A percentile compares a stretch with the other conserved stretches of the same genome.
Conservation (phyloP, 257 asterid species). For the Solanum virginianum region DNA sequence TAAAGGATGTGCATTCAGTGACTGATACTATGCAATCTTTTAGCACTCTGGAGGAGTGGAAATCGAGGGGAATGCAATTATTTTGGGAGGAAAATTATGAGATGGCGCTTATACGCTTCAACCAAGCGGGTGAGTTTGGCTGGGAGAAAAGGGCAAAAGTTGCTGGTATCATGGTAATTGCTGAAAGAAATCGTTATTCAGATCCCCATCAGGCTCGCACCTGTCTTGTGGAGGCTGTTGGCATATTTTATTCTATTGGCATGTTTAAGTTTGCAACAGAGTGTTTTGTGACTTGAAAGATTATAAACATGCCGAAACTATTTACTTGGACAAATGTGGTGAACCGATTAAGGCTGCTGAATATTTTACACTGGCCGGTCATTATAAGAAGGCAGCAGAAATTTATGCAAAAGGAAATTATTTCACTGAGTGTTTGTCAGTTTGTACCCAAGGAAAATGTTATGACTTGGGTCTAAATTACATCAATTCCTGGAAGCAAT, state of each 20-base stretch:
- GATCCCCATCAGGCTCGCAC: constrained; percentile 18
- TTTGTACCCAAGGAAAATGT: constrained; percentile 25
- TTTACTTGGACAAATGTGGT: constrained; percentile 37
- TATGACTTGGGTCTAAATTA: constrained; percentile 32
- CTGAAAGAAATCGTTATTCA: constrained; percentile 22
- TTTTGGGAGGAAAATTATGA: constrained; percentile 51
- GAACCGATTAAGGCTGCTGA: constrained; percentile 38
- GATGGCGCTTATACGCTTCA: constrained; percentile 59
- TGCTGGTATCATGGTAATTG: constrained; percentile 27
- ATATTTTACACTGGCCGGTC: constrained; percentile 34
- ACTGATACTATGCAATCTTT: constrained; percentile 46
- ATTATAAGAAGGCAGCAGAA: constrained; percentile 28
- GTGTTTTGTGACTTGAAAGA: constrained; percentile 50
- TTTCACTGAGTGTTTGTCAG: constrained; percentile 32
- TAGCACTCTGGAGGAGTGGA: constrained; percentile 66
- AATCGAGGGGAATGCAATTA: constrained; percentile 47
- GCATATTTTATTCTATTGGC: constrained; percentile 38
- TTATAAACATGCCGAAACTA: constrained; percentile 37
- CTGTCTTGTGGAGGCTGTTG: constrained; percentile 51
- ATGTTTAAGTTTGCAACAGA: constrained; percentile 45
- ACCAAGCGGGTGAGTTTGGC: constrained; percentile 35
- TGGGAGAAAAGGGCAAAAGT: constrained; percentile 59
- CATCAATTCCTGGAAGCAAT: constrained; percentile 35
- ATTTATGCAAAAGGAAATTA: constrained; percentile 33
- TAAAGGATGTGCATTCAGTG: constrained; percentile 26